Base-by-base conservation (phyloP, 2,329 filamentous ascomycete genomes). In the Chrysoporthe austroafricana region DNA sequence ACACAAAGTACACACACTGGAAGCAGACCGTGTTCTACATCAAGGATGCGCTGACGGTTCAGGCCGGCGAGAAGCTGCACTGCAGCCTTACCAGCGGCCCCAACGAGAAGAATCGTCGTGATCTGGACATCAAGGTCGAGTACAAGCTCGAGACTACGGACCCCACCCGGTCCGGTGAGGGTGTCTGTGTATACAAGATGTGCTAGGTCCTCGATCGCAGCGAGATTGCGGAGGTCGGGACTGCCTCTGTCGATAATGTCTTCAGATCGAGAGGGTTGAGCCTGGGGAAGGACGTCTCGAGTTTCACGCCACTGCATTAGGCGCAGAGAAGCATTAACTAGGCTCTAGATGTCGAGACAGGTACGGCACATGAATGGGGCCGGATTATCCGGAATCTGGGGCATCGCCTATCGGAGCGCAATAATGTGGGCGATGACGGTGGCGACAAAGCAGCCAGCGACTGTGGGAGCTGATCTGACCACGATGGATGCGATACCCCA, bases 1-100 rank as follows among this genome's bases (percentile, higher is more conserved):
- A 98, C 82, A 96, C 95, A 74, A 98, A 97, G 84, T 98, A 98
- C 84, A 99, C 96, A 21, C 96, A 99, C 86, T 99, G 96, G 96
- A 99, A 99, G 85, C 96, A 99, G 85, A 99, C 96, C 14, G 96
- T 99, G 71, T 98, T 99, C 84, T 99, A 99, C 83, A 86, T 99
- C 71, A 89, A 92, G 76, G 94, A 99, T 73, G 92, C 97, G 44
- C 84, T 99, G 72, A 98, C 94, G 21, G 94, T 97, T 48, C 91
- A 97, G 80, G 86, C 93, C 76, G 93, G 91, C 67, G 96, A 99
- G 84, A 85, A 88, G 75, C 85, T 99, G 69, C 81, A 83, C 69
- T 92, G 93, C 75, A 83, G 85, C 43, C 83, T 99, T 52, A 85
- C 88, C 71, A 96, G 95, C 83, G 91, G 90, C 81, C 96, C 96